Conservation (phyloP, 2,329 filamentous ascomycete species). For the Cladobotryum protrusum region DNA sequence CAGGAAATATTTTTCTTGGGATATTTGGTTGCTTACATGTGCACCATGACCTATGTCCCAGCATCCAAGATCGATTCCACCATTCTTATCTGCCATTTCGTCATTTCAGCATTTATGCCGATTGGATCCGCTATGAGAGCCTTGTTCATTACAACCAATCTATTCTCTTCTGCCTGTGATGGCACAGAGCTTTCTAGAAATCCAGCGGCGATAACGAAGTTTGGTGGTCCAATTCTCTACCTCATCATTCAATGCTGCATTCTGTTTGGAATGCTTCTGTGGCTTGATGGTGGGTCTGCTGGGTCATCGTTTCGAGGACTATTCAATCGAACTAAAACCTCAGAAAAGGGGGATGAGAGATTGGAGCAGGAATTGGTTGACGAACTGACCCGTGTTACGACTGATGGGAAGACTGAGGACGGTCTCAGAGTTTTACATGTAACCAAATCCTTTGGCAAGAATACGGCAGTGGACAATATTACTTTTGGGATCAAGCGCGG, state of each 20-base stretch:
- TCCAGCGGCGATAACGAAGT: constrained; percentile 65
- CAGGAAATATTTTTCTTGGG: constrained; percentile 67
- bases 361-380: constrained; percentile 56
- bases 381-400: constrained; percentile 57
- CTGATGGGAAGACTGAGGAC: constrained; percentile 36
- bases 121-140: constrained; percentile 69
- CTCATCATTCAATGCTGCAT: constrained; percentile 66
- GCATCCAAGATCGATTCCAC: constrained; percentile 61
- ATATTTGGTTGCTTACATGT: constrained; percentile 67
- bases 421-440: constrained; percentile 75
- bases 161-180: constrained; percentile 74
- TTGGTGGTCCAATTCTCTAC: constrained; percentile 80
- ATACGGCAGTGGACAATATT: constrained; percentile 80
- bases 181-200: constrained; percentile 57
- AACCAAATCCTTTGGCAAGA: constrained; percentile 70
- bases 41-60: constrained; percentile 67
- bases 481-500: constrained; percentile 74
- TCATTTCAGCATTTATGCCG: constrained; percentile 67
- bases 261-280: constrained; percentile 67
- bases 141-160: constrained; percentile 71
- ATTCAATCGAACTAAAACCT: constrained; percentile 27
- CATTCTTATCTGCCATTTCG: constrained; percentile 66
- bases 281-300: constrained; percentile 70
- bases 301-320: constrained; percentile 45
- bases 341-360: constrained; percentile 24